Conservation (phyloP, 257 asterid genomes). For the Solanum commersonii region DNA sequence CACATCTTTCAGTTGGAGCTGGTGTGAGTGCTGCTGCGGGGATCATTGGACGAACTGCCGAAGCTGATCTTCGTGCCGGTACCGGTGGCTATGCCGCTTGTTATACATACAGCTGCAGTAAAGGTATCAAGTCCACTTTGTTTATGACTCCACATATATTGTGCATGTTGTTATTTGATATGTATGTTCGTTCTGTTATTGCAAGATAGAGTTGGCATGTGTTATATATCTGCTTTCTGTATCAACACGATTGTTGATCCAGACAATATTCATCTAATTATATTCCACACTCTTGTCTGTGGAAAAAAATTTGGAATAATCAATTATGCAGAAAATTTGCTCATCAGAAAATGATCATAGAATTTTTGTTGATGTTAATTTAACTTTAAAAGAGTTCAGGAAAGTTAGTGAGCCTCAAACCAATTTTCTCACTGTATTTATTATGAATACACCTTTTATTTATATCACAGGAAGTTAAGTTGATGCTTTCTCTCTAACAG, state of each 20-base stretch:
- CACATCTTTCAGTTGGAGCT: slow-evolving; percentile 87
- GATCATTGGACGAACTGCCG: slow-evolving; percentile 84
- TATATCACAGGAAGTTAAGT: not conserved
- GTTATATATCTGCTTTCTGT: not conserved
- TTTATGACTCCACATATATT: not conserved
- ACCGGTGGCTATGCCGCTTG: slow-evolving; percentile 63
- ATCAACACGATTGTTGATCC: not conserved
- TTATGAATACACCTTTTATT: not conserved
- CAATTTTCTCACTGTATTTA: not conserved
- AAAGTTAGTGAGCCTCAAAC: not conserved
- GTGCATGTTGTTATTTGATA: not conserved
- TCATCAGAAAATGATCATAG: not conserved
- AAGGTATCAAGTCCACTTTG: slow-evolving; percentile 37
- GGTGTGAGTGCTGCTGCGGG: slow-evolving; percentile 89
- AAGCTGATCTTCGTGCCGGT: slow-evolving; percentile 87
- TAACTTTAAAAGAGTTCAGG: not conserved
- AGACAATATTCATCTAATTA: not conserved
- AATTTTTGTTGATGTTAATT: not conserved
- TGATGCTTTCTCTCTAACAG: not conserved
- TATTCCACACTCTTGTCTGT: not conserved
- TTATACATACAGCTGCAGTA: slow-evolving; percentile 93
- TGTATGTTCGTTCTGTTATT: not conserved
- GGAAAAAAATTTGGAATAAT: not conserved
- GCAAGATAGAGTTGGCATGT: not conserved
- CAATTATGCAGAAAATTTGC: not conserved